Conservation (phyloP, 1,284 basidiomycete genomes). For the Phylloporus gajari region DNA sequence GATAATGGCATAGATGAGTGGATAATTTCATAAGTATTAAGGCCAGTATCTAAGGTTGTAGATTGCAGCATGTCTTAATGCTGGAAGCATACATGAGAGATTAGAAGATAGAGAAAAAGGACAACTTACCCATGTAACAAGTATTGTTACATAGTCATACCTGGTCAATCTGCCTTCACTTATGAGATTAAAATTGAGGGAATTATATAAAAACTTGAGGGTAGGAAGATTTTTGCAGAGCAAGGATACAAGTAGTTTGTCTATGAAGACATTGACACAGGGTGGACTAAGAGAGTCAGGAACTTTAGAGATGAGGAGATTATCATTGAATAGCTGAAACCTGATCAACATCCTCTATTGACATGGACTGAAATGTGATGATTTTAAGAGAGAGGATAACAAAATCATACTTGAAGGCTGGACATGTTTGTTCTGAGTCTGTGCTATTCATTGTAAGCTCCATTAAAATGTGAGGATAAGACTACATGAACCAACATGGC, state of each 20-base stretch:
- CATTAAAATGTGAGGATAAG: slow-evolving; percentile 14
- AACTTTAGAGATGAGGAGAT: not conserved
- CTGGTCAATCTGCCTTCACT: not conserved
- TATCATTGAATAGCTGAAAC: not conserved
- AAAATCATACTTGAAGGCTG: not conserved
- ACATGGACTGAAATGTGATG: not conserved
- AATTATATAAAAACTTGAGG: not conserved
- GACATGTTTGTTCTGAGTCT: no score
- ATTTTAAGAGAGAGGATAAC: not conserved
- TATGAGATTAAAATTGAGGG: not conserved
- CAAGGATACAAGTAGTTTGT: not conserved
- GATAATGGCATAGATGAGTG: not conserved
- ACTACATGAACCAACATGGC: no score
- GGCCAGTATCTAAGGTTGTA: not conserved
- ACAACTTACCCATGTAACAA: not conserved
- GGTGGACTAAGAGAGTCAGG: not conserved
- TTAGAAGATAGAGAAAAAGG: not conserved
- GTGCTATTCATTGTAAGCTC: not conserved
- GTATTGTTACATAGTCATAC: not conserved
- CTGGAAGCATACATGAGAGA: not conserved
- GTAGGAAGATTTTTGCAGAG: not conserved
- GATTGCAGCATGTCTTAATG: not conserved
- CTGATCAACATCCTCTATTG: not conserved
- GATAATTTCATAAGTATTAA: not conserved
- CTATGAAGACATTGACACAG: not conserved